phyloP scores from a whole-genome alignment of 2,329 filamentous ascomycete genomes.

The Alternaria panax region DNA sequence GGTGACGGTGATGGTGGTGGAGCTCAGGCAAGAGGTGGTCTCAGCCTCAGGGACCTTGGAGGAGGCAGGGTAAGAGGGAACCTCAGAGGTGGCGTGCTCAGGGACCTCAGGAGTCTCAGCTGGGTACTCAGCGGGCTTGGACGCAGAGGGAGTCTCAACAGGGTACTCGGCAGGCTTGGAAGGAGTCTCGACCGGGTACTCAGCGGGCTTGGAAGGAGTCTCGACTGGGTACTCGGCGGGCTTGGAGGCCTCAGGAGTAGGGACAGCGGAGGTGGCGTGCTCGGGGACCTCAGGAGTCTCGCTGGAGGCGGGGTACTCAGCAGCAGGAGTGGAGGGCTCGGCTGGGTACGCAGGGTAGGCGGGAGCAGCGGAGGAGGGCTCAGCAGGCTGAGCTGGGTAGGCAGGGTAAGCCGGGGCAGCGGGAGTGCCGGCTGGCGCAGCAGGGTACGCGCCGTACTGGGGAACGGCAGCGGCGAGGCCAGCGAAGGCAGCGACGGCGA shows the following conservation, averaged over 20 bases:
- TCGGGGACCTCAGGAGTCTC: slow-evolving; percentile 18
- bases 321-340: slow-evolving; percentile 14
- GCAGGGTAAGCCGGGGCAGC: slow-evolving; percentile 28
- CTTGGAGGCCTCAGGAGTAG: background rate
- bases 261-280: slow-evolving; percentile 17
- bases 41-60: slow-evolving; percentile 15
- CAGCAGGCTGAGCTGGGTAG: slow-evolving; percentile 10
- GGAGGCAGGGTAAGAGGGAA: slow-evolving; percentile 3
- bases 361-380: slow-evolving; percentile 13
- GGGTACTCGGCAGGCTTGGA: slow-evolving; percentile 10
- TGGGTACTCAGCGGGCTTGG: slow-evolving; percentile 11
- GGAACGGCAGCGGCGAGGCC: slow-evolving; percentile 43
- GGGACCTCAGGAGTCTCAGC: slow-evolving; percentile 17
- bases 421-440: slow-evolving; percentile 16
- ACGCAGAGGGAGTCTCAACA: slow-evolving; percentile 10
- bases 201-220: slow-evolving; percentile 9
- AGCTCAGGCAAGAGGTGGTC: slow-evolving; percentile 48
- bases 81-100: slow-evolving; percentile 14
- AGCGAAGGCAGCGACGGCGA: slow-evolving; percentile 45
- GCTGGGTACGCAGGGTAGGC: slow-evolving; percentile 21
- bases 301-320: background rate
- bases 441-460: slow-evolving; percentile 31
- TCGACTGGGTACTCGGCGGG: slow-evolving; percentile 9
- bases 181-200: slow-evolving; percentile 12
- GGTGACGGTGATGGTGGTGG: slow-evolving; percentile 54